Base-by-base conservation (phyloP, 83 land plant genomes). In the Isoetes engelmannii region DNA sequence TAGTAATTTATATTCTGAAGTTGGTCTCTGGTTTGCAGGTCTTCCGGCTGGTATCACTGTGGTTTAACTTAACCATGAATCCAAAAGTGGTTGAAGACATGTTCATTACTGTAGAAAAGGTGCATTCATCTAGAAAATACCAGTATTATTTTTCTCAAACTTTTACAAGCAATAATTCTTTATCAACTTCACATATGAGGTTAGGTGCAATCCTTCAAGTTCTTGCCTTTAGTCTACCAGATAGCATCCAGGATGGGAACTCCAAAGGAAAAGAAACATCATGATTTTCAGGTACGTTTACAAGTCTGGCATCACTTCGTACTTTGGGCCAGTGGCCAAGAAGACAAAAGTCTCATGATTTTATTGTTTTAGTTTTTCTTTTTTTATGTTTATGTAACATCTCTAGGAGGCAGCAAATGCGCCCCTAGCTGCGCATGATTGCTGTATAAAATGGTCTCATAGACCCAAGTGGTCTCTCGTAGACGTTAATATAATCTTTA, bases 131-230 rank as follows among this genome's bases (percentile, higher is more conserved):
- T 28, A 28, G 37, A 28, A 28, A 28, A 28, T 28, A 28, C 2
- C 37, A 28, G 37, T 28, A 28, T 28, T 28, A 28, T 28, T 28
- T 28, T 28, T 28, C 37, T 28, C 37, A 28, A 28, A 28, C 37
- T 28, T 28, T 2, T 28, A 28, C 37, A 28, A 28, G 37, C 37
- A 28, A 2, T 28, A 28, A 28, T 28, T 28, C 37, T 28, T 28
- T 28, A 28, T 28, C 37, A 28, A 28, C 37, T 28, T 59, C 62
- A 12, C 62, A 59, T 18, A 2, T 2, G 37, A 28, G 18, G 62
- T 18, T 84, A 95, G 99, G 97, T 92, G 37, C 97, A 86, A 60
- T 82, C 99, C 4, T 88, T 81, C 75, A 95, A 95, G 71, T 95
- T 95, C 70, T 71, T 95, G 54, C 97, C 97, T 12, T 67, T 95